These are phyloP conservation scores for Trichomonas tenax DNA, from an alignment of 208 protist genomes.

Conservation along the genomic window DNA sequence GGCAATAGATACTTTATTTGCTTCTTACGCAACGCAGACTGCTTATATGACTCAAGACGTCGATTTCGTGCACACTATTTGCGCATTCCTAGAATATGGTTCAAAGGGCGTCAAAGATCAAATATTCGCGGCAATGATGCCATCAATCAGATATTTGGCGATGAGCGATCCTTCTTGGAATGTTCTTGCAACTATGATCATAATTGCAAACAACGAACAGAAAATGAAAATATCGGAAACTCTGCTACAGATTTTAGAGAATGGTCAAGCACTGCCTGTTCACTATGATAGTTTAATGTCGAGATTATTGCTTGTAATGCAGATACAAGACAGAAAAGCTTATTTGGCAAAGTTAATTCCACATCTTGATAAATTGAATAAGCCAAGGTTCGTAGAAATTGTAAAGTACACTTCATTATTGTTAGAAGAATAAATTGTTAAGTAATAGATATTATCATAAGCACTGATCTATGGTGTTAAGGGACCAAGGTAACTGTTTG, in stretches of 20 bases:
- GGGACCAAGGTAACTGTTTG: too few species aligned
- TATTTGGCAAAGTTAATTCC: neutral
- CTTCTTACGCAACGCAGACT: neutral
- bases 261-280: neutral
- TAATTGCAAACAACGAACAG: neutral
- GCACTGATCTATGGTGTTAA: too few species aligned
- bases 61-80: neutral
- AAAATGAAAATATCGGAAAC: neutral
- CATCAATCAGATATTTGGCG: neutral
- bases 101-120: neutral
- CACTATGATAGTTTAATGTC: neutral
- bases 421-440: neutral
- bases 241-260: neutral
- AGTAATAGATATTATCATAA: too few species aligned
- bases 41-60: neutral
- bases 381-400: neutral
- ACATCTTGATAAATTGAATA: neutral
- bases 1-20: neutral
- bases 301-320: neutral
- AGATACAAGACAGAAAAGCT: neutral
- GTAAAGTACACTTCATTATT: neutral
- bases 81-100: neutral
- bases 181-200: neutral
- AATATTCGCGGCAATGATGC: neutral
- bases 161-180: neutral